phyloP scores from a whole-genome alignment of 805 yeast species.

The Spathaspora hagerdaliae region DNA sequence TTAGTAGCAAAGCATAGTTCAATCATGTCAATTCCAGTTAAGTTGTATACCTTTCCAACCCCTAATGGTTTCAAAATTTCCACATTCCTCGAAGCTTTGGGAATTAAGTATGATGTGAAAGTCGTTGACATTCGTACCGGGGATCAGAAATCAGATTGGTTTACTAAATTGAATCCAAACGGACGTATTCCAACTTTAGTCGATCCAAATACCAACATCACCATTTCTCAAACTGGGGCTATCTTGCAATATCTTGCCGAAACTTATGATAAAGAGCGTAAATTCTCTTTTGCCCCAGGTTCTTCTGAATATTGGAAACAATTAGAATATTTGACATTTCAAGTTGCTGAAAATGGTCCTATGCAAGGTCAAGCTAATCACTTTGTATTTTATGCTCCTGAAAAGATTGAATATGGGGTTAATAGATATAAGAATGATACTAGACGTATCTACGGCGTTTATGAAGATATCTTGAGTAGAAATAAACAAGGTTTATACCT shows the following conservation, averaged over 20 bases:
- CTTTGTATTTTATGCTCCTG: slow-evolving; percentile 43
- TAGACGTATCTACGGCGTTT: slow-evolving; percentile 49
- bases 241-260: slow-evolving; percentile 57
- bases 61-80: slow-evolving; percentile 46
- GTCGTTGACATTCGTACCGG: slow-evolving; percentile 37
- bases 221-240: slow-evolving; percentile 59
- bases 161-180: slow-evolving; percentile 52
- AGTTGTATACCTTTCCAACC: slow-evolving; percentile 26
- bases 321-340: slow-evolving; percentile 52
- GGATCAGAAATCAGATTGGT: slow-evolving; percentile 57
- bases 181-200: slow-evolving; percentile 60
- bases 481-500: slow-evolving; percentile 45
- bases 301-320: slow-evolving; percentile 47
- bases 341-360: slow-evolving; percentile 51
- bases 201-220: slow-evolving; percentile 38
- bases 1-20: background rate
- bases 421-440: slow-evolving; percentile 50
- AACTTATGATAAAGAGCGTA: slow-evolving; percentile 53
- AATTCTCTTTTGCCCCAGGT: slow-evolving; percentile 35
- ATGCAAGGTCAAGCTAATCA: slow-evolving; percentile 59
- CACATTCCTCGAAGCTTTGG: slow-evolving; percentile 37
- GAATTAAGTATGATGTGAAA: slow-evolving; percentile 38
- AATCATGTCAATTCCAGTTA: slow-evolving; percentile 5
- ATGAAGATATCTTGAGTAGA: slow-evolving; percentile 45
- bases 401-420: slow-evolving; percentile 51